Percentiles rank a stretch among this genome's conserved stretches.
phyloP scores from a whole-genome alignment of 2,329 filamentous ascomycete species.

The Diplodia seriata region DNA sequence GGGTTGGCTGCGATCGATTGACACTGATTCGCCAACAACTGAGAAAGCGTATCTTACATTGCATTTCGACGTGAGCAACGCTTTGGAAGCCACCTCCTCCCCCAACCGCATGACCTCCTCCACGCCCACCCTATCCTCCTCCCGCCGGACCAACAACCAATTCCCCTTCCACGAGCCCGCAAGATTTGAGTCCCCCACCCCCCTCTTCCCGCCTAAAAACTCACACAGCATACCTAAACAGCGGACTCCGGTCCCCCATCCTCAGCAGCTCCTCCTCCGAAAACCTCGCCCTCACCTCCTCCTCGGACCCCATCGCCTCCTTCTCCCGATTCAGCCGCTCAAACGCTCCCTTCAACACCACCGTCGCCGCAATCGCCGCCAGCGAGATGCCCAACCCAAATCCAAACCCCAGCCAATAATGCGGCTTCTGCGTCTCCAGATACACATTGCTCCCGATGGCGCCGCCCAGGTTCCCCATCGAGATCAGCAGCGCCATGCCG shows the following conservation, averaged over 20 bases:
- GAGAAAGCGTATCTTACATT: no score
- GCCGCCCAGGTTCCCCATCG: slow-evolving; percentile 42
- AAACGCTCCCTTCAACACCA: slow-evolving; percentile 42
- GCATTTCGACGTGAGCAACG: no score
- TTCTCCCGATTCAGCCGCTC: slow-evolving; percentile 45
- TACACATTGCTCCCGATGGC: slow-evolving; percentile 47
- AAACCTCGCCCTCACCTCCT: slow-evolving; percentile 45
- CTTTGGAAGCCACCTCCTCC: no score
- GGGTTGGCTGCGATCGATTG: no score
- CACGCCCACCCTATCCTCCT: no score
- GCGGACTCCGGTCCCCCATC: slow-evolving; percentile 49
- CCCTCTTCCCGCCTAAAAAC: no score
- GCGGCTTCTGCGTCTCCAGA: slow-evolving; percentile 45
- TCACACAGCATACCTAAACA: slow-evolving; percentile 46
- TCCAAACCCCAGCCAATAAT: slow-evolving; percentile 48
- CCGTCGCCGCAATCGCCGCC: slow-evolving; percentile 38
- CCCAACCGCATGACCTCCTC: no score
- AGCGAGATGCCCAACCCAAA: slow-evolving; percentile 41
- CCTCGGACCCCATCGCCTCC: slow-evolving; percentile 43
- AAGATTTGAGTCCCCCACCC: no score
- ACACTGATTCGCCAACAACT: no score
- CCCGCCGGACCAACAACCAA: no score
- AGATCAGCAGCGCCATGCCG: slow-evolving; percentile 43
- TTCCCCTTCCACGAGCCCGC: no score
- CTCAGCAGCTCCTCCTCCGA: slow-evolving; percentile 46